A percentile compares a stretch with the other conserved stretches of the same genome.
phyloP scores from a whole-genome alignment of 148 eudicot species.

The Heliosperma pusillum region DNA sequence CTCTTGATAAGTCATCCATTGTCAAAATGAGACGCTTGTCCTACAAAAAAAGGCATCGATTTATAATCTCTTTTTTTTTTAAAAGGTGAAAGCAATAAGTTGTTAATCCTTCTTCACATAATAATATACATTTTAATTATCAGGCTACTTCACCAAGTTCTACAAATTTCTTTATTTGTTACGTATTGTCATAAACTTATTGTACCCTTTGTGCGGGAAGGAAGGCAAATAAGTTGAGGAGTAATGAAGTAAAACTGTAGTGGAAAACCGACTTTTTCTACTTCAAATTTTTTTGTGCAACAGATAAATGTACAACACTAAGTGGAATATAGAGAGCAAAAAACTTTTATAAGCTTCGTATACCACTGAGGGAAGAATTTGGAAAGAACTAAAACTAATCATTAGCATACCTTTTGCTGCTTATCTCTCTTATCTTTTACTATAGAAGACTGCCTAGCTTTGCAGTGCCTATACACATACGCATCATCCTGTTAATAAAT shows the following conservation, averaged over 20 bases:
- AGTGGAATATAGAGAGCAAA: neutral
- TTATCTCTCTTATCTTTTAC: conserved; percentile 90
- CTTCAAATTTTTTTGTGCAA: neutral
- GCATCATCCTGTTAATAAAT: neutral
- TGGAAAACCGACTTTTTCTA: neutral
- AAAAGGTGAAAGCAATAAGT: neutral
- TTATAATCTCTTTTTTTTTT: too few species aligned
- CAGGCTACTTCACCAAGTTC: neutral
- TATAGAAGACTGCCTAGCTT: conserved; percentile 78
- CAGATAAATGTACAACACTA: neutral
- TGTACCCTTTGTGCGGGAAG: neutral
- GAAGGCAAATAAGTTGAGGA: neutral
- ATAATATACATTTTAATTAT: too few species aligned
- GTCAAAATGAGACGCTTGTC: conserved; percentile 84
- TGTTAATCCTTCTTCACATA: neutral
- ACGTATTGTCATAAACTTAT: too few species aligned
- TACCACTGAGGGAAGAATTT: neutral
- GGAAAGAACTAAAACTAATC: neutral
- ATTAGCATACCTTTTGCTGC: conserved; percentile 61
- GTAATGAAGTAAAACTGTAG: neutral
- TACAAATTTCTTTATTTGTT: too few species aligned
- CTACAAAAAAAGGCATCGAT: too few species aligned
- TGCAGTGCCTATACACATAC: conserved; percentile 75
- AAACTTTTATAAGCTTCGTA: neutral
- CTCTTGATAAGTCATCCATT: conserved; percentile 90